phyloP scores from a whole-genome alignment of 2,329 filamentous ascomycete genomes.

The Aspergillus sp. region DNA sequence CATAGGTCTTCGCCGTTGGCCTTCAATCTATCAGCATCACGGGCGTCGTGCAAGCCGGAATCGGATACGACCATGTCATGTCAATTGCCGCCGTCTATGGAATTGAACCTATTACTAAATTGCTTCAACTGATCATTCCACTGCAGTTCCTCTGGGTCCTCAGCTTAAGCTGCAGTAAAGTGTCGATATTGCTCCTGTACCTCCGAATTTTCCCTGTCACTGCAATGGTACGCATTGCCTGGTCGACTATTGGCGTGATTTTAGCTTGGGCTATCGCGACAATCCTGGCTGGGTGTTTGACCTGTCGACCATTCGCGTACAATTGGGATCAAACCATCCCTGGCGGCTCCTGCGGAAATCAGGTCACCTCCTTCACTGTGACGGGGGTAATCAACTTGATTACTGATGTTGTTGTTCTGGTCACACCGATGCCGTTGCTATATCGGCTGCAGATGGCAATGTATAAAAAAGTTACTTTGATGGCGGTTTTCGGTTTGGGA shows the following conservation, averaged over 20 bases:
- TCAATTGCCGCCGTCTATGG: conserved; percentile 16
- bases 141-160: conserved; percentile 25
- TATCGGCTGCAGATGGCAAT: conserved; percentile 21
- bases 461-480: conserved; percentile 22
- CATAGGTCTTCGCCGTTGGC: conserved; percentile 18
- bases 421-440: conserved; percentile 19
- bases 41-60: conserved; percentile 19
- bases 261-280: conserved; percentile 25
- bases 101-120: conserved; percentile 16
- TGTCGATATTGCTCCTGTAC: conserved; percentile 22
- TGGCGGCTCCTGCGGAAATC: conserved; percentile 18
- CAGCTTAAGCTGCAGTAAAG: conserved; percentile 21
- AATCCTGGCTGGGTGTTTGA: conserved; percentile 19
- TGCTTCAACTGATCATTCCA: conserved; percentile 20
- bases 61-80: conserved; percentile 20
- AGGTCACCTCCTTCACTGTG: conserved; percentile 19
- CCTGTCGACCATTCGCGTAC: conserved; percentile 22
- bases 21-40: conserved; percentile 23
- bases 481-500: conserved; percentile 21
- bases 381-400: conserved; percentile 23
- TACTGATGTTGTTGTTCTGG: conserved; percentile 22
- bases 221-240: conserved; percentile 10
- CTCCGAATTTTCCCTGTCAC: conserved; percentile 20
- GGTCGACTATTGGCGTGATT: conserved; percentile 17
- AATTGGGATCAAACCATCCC: conserved; percentile 25